These are phyloP conservation scores for Neurospora hispaniola DNA, from an alignment of 495 filamentous ascomycete species.

Conservation along the genomic window DNA sequence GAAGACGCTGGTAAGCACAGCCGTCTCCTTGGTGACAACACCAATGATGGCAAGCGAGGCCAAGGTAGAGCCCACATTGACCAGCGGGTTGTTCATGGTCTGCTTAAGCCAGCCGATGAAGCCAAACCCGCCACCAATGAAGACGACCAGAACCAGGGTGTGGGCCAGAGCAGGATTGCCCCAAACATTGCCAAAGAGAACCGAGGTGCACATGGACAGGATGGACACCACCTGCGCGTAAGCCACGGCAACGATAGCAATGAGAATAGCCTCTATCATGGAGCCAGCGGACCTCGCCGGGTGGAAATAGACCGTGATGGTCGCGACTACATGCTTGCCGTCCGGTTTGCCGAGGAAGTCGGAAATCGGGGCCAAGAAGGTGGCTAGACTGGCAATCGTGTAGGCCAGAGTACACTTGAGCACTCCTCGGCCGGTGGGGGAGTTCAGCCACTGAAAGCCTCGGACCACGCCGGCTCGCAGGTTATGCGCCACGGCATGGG, in stretches of 20 bases:
- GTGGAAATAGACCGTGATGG: constrained; percentile 91
- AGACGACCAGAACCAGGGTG: constrained; percentile 70
- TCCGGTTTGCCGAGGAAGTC: constrained; percentile 71
- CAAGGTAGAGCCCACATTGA: constrained; percentile 84
- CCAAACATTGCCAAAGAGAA: constrained; percentile 56
- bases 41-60: constrained; percentile 88
- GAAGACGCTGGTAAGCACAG: constrained; percentile 69
- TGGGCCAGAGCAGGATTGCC: constrained; percentile 63
- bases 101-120: constrained; percentile 93
- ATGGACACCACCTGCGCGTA: constrained; percentile 77
- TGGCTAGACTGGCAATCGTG: constrained; percentile 75
- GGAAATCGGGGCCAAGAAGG: constrained; percentile 67
- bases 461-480: constrained; percentile 11
- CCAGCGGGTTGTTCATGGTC: constrained; percentile 69
- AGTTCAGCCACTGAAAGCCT: constrained; percentile 33
- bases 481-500: constrained; percentile 21
- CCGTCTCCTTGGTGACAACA: constrained; percentile 83
- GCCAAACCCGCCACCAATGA: constrained; percentile 81
- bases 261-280: constrained; percentile 83
- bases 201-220: constrained; percentile 76
- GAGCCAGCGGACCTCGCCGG: constrained; percentile 83
- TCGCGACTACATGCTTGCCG: constrained; percentile 93
- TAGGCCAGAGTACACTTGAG: constrained; percentile 94
- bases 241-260: constrained; percentile 67
- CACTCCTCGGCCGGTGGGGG: constrained; percentile 56